Percentiles rank a stretch among this genome's conserved stretches.
Evolutionary conservation across 176 grass and related monocot species (phyloP).

Genomic region (Aegilops sharonensis): DNA sequence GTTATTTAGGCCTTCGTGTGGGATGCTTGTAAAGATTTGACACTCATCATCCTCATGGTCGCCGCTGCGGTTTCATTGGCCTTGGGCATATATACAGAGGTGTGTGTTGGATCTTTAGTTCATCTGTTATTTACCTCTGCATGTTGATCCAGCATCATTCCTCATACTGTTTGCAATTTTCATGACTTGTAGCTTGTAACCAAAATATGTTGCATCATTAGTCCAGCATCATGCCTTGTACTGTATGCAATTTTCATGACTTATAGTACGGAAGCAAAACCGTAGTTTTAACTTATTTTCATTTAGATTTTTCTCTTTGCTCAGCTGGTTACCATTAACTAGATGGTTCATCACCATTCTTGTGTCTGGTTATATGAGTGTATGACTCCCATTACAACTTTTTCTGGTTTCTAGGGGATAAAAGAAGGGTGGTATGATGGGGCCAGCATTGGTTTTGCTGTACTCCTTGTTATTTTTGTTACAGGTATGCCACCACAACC

Average conservation of each 20-base stretch:
- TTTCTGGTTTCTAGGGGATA: slow-evolving; percentile 55
- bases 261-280: background rate
- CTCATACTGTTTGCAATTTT: background rate
- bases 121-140: background rate
- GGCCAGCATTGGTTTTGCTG: slow-evolving; percentile 88
- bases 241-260: background rate
- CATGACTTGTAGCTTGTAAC: background rate
- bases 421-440: slow-evolving; percentile 99
- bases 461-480: slow-evolving; percentile 85
- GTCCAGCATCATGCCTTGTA: background rate
- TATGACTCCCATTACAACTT: background rate
- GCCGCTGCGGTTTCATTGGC: slow-evolving; percentile 84
- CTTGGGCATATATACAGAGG: slow-evolving; percentile 96
- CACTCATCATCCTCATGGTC: slow-evolving; percentile 92
- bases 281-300: background rate
- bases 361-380: background rate
- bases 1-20: slow-evolving; percentile 74
- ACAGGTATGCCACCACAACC: slow-evolving; percentile 50
- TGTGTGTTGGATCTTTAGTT: slow-evolving; percentile 26
- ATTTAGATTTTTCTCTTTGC: too few relatives aligned
- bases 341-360: background rate
- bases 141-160: background rate
- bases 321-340: background rate
- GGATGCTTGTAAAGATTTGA: slow-evolving; percentile 93
- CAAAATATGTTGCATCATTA: background rate